phyloP scores from a whole-genome alignment of 1,284 basidiomycete genomes.

The Anthracocystis panici-leucophaei region DNA sequence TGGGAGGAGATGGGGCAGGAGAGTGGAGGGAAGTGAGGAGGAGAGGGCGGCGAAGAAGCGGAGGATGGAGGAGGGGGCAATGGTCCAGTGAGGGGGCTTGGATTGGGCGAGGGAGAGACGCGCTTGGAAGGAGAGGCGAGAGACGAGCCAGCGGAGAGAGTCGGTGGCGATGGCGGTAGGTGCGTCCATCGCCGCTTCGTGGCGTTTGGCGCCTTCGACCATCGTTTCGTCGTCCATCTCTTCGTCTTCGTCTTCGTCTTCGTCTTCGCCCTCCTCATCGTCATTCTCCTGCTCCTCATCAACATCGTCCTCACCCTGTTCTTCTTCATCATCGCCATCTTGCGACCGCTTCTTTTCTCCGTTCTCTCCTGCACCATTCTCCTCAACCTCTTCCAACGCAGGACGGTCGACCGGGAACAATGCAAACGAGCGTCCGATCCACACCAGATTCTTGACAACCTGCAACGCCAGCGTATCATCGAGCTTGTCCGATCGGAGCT shows the following conservation, averaged over 20 bases:
- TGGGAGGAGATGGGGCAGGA: slow-evolving; percentile 78
- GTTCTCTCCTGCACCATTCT: not conserved
- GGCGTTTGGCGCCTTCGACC: slow-evolving; percentile 52
- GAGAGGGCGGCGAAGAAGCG: slow-evolving; percentile 71
- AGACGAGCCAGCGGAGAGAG: slow-evolving; percentile 91
- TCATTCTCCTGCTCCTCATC: slow-evolving; percentile 23
- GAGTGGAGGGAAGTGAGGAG: slow-evolving; percentile 19
- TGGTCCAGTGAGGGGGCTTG: slow-evolving; percentile 75
- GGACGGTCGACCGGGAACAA: slow-evolving; percentile 33
- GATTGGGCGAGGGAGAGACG: slow-evolving; percentile 69
- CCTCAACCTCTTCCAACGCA: slow-evolving; percentile 24
- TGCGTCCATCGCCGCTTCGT: slow-evolving; percentile 42
- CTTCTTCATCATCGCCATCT: slow-evolving; percentile 28
- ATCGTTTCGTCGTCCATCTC: slow-evolving; percentile 38
- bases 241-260: slow-evolving; percentile 38
- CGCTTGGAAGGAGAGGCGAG: slow-evolving; percentile 89
- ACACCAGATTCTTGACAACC: slow-evolving; percentile 93
- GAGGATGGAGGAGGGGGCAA: slow-evolving; percentile 82
- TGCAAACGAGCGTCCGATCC: slow-evolving; percentile 78
- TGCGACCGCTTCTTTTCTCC: slow-evolving; percentile 45
- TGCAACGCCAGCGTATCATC: slow-evolving; percentile 84
- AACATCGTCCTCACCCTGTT: slow-evolving; percentile 11
- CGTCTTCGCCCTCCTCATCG: slow-evolving; percentile 52
- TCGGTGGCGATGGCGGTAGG: slow-evolving; percentile 70
- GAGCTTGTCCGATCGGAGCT: slow-evolving; percentile 85